Evolutionary conservation across 2,329 filamentous ascomycete species (phyloP), one percentile per base, ranked within the genome.

Genomic region (Xylariaceae sp.): DNA sequence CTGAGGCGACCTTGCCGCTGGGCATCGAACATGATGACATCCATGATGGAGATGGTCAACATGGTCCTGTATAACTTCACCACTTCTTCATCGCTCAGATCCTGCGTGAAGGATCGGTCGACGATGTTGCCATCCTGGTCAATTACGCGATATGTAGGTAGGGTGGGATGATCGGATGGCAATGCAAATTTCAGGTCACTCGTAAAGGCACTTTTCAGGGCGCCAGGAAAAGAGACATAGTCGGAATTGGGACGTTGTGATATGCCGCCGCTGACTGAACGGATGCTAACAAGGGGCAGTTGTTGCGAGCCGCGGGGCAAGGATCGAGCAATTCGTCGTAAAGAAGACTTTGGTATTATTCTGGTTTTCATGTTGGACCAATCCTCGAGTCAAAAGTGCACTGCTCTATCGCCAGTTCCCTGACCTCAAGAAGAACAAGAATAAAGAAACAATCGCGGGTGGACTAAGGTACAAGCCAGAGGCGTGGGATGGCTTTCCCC

Each of bases 11-110:
- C 91, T 70, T 99, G 94, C 41, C 94, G 80, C 71, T 99, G 94
- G 0, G 94, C 91, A 64, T 99, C 94, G 64, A 96, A 96, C 91
- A 97, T 97, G 66, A 97, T 88, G 48, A 95, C 70, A 66, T 99
- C 94, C 90, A 99, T 94, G 58, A 97, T 87, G 48, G 87, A 83
- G 10, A 85, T 74, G 33, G 75, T 78, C 10, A 87, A 62, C 84
- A 87, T 87, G 60, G 84, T 80, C 51, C 72, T 77, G 67, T 86
- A 86, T 45, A 84, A 69, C 63, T 81, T 78, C 47, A 82, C 63
- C 11, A 83, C 72, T 56, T 77, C 71, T 44, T 78, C 75, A 45
- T 94, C 83, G 38, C 77, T 75, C 2, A 94, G 81, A 62, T 91
- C 85, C 0, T 83, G 81, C 45, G 77, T 74, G 62, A 87, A 85